Evolutionary conservation across 1,284 basidiomycete species (phyloP), one percentile per base, ranked within the genome.

Genomic region (Trichosporon sp.): DNA sequence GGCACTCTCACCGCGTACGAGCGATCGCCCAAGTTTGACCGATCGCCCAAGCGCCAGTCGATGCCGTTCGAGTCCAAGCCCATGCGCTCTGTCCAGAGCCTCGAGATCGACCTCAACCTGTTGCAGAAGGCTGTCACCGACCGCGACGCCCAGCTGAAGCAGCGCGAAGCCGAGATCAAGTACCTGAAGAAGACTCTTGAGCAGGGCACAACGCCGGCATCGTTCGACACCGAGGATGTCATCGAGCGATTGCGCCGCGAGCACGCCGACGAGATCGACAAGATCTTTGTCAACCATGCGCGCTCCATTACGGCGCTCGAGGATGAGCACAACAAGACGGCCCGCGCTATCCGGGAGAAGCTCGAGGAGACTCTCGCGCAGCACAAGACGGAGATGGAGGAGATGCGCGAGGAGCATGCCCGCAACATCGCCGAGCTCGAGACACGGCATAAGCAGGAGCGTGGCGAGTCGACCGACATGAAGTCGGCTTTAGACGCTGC

Each of bases 41-140:
- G 73, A 60, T 76, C 73, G 54, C 71, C 73, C 14, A 70, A 69
- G 59, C 68, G 71, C 58, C 70, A 70, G 65, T 72, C 65, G 60
- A 63, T 73, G 36, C 70, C 71, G 29, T 66, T 69, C 33, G 61
- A 71, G 61, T 65, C 70, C 31, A 73, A 74, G 66, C 69, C 71
- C 14, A 71, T 79, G 83, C 81, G 91, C 34, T 90, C 90, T n/a
- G 85, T 87, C 9, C 83, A 85, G 29, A 93, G 91, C 75, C 84
- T 95, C 65, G 92, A 95, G 80, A 89, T 90, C 73, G 94, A 96
- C 80, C 92, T 95, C 63, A 91, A 91, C 87, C 86, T 91, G 62
- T 80, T 95, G 31, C 92, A 95, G 76, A 89, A 93, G 73, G 76
- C 92, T 25, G 83, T 96, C 65, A 89, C 88, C 71, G 90, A 93